Evolutionary conservation across 2,329 filamentous ascomycete genomes (phyloP).

Genomic region (Pseudogymnoascus sp.): DNA sequence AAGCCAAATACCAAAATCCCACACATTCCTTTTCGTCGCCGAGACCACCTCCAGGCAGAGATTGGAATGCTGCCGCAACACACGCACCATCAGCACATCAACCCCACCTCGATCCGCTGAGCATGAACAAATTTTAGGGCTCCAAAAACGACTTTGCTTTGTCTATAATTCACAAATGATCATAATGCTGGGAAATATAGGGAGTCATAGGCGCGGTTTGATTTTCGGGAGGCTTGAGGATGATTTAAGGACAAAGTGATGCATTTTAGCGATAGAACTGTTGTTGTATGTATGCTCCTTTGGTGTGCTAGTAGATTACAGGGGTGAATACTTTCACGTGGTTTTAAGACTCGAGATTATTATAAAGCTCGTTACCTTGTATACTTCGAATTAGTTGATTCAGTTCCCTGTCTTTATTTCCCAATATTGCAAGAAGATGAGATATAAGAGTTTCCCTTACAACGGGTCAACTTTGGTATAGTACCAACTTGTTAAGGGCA

Average conservation of each 20-base stretch:
- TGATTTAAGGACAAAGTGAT: background rate
- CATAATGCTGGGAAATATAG: slow-evolving; percentile 4
- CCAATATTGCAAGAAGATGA: background rate
- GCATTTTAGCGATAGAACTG: slow-evolving; percentile 8
- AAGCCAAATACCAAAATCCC: slow-evolving; percentile 40
- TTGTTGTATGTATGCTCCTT: background rate
- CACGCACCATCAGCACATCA: slow-evolving; percentile 18
- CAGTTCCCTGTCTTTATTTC: background rate
- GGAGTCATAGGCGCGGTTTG: background rate
- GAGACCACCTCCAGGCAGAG: slow-evolving; percentile 29
- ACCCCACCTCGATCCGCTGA: slow-evolving; percentile 23
- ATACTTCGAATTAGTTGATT: background rate
- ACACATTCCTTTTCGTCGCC: slow-evolving; percentile 42
- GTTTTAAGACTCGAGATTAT: background rate
- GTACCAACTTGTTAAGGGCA: background rate
- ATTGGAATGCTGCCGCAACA: slow-evolving; percentile 23
- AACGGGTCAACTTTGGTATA: background rate
- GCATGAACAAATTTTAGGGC: slow-evolving; percentile 25
- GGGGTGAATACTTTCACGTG: background rate
- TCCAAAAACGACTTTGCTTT: background rate
- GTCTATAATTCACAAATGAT: slow-evolving; percentile 7
- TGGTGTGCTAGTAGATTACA: slow-evolving; percentile 6
- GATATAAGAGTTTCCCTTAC: background rate
- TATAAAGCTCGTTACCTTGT: background rate
- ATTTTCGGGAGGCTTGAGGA: background rate